Base-by-base conservation (phyloP, 2,329 filamentous ascomycete species). In the Alternaria alternata region DNA sequence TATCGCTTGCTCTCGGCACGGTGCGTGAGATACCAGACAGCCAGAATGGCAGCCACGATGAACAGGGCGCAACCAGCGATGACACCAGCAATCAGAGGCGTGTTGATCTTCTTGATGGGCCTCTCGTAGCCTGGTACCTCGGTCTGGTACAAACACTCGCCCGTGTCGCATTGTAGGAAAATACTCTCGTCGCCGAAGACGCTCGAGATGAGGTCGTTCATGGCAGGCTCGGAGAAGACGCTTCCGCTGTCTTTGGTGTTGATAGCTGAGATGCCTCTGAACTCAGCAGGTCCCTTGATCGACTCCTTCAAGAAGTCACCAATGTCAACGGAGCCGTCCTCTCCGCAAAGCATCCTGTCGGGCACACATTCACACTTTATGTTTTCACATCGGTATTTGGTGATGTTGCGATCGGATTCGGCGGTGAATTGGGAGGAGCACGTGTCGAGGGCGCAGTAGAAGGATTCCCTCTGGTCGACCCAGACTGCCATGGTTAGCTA, bases 171-270 rank as follows among this genome's bases (percentile, higher is more conserved):
- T 26, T 88, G 85, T 44, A 99, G 82, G 49, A 90, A 86, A 72
- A 99, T 99, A 75, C 91, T 97, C 54, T 89, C 85, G 74, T 99
- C 96, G 38, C 94, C 95, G 75, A 99, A 98, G 69, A 99, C 88
- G 55, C 85, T 87, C 56, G 89, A 90, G 67, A 98, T 97, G 65
- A 99, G 83, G 42, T 92, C 87, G 79, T 99, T 93, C 91, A 99
- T 96, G 59, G 89, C 88, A 0, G 94, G 94, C 75, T 99, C 95
- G 46, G 90, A 90, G 78, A 99, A 99, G 16, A 88, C 87, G 80
- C 94, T 97, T 5, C 90, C 90, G 62, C 89, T 84, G 47, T 88
- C 83, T 64, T 89, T 87, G 14, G 86, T 83, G 30, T 81, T 82
- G 9, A 82, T 78, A 12, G 87, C 87, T 16, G 82, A 82, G 38